Evolutionary conservation across 768 basidiomycete species (phyloP), one percentile per base, ranked within the genome.

Genomic region (Paxillus ammoniavirescens): DNA sequence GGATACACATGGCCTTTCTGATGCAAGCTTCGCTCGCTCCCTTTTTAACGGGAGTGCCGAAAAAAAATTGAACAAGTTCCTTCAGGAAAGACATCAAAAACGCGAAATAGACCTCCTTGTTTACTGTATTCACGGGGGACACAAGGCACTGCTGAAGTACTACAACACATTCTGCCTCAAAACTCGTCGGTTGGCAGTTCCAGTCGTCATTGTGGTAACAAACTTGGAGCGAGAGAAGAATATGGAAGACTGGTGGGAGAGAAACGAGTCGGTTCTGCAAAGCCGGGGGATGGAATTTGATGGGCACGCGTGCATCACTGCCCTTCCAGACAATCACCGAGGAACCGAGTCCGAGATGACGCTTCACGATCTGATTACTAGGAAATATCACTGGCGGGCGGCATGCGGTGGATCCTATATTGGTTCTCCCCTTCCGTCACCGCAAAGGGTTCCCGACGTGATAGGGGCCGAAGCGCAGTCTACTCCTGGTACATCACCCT

Each of bases 51-150:
- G 17, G 2, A 18, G 38, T 18, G 54, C 70, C 2, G 57, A 60
- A 38, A 55, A 47, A 43, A 54, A 57, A 4, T 47, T 69, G 28
- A 60, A 60, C 44, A 57, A 48, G 17, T 52, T 67, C 21, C 58
- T 67, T 15, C 45, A 59, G 33, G 55, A 65, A 46, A 60, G 62
- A 5, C 56, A 64, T 15, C n/a, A 17, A 10, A 50, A 15, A 15
- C 56, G 47, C 1, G 73, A 75, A 7, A 59, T 78, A 18, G 69
- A 65, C 61, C 73, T 78, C 37, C 71, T 78, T 10, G 65, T 77
- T 1, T 76, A 64, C 52, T 70, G 70, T 50, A 64, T 75, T 56
- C 70, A 65, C 8, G 72, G 66, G 5, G 68, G 72, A 40, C 66
- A 58, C 30, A 53, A 64, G 13, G 57, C 65, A 3, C 52, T 58